phyloP scores from a whole-genome alignment of 805 yeast species.

The Ogataea nitratoaversa region DNA sequence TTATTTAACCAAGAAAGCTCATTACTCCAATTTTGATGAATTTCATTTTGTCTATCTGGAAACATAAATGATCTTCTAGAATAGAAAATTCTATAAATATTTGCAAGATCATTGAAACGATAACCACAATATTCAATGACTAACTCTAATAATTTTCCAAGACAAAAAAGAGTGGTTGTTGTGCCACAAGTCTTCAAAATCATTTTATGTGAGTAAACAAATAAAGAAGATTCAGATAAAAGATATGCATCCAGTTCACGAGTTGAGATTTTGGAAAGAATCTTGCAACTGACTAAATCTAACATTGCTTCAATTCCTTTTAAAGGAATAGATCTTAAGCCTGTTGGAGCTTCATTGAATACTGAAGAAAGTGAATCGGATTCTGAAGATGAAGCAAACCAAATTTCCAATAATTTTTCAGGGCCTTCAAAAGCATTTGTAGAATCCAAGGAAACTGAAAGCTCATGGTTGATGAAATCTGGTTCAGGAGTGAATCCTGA shows the following conservation, averaged over 20 bases:
- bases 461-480: slow-evolving; percentile 65
- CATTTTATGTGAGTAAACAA: slow-evolving; percentile 81
- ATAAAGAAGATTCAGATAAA: slow-evolving; percentile 83
- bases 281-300: slow-evolving; percentile 82
- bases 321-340: slow-evolving; percentile 61
- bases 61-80: slow-evolving; percentile 92
- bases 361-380: slow-evolving; percentile 26
- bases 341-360: slow-evolving; percentile 29
- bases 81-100: slow-evolving; percentile 68
- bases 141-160: slow-evolving; percentile 57
- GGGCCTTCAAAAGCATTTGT: slow-evolving; percentile 96
- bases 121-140: slow-evolving; percentile 40
- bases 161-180: slow-evolving; percentile 80
- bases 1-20: slow-evolving; percentile 70
- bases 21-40: slow-evolving; percentile 81
- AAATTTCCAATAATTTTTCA: slow-evolving; percentile 84
- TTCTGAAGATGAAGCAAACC: slow-evolving; percentile 62
- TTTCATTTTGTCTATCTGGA: slow-evolving; percentile 75
- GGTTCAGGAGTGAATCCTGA: slow-evolving; percentile 13
- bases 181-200: slow-evolving; percentile 95
- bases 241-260: slow-evolving; percentile 73
- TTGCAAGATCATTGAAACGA: slow-evolving; percentile 28
- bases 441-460: slow-evolving; percentile 77
- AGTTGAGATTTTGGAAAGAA: slow-evolving; percentile 73
- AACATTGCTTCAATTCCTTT: slow-evolving; percentile 67